Base-by-base conservation (phyloP, 371 early-diverging fungal species). In the Mucor irregularis region DNA sequence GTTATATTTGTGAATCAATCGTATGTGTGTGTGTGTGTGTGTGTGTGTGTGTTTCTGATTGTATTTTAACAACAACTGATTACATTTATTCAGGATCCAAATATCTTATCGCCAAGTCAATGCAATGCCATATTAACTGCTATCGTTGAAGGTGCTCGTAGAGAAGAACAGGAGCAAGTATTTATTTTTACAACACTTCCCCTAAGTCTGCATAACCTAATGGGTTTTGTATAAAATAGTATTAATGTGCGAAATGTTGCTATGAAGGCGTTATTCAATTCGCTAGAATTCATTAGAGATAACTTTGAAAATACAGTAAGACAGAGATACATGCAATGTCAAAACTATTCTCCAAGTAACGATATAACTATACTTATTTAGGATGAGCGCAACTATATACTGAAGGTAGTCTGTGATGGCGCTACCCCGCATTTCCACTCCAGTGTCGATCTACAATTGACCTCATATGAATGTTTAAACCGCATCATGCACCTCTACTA, bases 401-500 rank as follows among this genome's bases (percentile, higher is more conserved):
- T 51, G 8, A 51, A 51, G n/a, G 52, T 40, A 21, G 19, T 51
- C 5, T 51, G 52, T n/a, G 52, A 51, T 21, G 52, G 37, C 13
- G 52, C 52, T 22, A 51, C 52, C 17, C 52, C 16, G 7, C n/a
- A 16, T 17, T 21, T 28, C 9, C 2, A 30, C 14, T 39, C 52
- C 7, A 40, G 37, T 0, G 24, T 21, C 8, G 52, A 51, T 13
- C 14, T 51, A 7, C 40, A 51, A 30, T 39, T 51, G 19, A 39
- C 21, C n/a, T 35, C 52, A 7, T 51, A 51, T 16, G 40, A 40
- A 35, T 51, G 40, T 5, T 35, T 51, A 5, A 51, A 51, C 11
- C 28, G 29, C 5, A 29, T 51, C 3, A 35, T 40, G 10, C 19
- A 39, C 7, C 16, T 40, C 4, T 51, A 51, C n/a, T 51, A 51